A percentile compares a stretch with the other conserved stretches of the same genome.
Conservation (phyloP, 1,139 yeast species). For the Nakaseomyces sp. region DNA sequence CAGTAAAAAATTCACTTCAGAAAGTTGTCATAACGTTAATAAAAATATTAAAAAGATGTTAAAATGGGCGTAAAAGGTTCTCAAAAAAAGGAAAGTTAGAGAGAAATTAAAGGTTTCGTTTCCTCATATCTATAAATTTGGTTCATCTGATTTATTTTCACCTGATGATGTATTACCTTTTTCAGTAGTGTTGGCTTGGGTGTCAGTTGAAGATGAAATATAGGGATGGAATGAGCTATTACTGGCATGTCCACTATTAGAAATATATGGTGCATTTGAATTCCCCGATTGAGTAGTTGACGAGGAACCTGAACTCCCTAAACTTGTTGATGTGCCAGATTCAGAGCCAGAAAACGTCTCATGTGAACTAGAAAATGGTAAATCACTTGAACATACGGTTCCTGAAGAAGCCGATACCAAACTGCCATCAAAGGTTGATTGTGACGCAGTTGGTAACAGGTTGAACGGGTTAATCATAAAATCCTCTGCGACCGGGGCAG, state of each 20-base stretch:
- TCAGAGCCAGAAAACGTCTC: not conserved
- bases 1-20: too few species aligned
- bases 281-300: not conserved
- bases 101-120: too few species aligned
- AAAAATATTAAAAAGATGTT: too few species aligned
- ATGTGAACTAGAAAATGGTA: not conserved
- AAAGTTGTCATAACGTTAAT: too few species aligned
- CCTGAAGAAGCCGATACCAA: not conserved
- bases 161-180: not conserved
- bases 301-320: not conserved
- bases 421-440: constrained; percentile 1
- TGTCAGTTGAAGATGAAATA: not conserved
- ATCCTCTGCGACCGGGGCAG: not conserved
- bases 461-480: constrained; percentile 3
- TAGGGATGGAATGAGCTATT: not conserved
- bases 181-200: not conserved
- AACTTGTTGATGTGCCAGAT: not conserved
- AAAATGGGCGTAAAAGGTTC: too few species aligned
- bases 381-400: not conserved
- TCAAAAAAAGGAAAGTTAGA: too few species aligned
- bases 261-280: not conserved
- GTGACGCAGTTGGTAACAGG: not conserved
- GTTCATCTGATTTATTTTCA: not conserved
- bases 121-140: not conserved
- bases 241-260: not conserved